A percentile compares a stretch with the other conserved stretches of the same genome.
Evolutionary conservation across 176 grass and related monocot genomes (phyloP).

Genomic region (Pontederia crassipes): DNA sequence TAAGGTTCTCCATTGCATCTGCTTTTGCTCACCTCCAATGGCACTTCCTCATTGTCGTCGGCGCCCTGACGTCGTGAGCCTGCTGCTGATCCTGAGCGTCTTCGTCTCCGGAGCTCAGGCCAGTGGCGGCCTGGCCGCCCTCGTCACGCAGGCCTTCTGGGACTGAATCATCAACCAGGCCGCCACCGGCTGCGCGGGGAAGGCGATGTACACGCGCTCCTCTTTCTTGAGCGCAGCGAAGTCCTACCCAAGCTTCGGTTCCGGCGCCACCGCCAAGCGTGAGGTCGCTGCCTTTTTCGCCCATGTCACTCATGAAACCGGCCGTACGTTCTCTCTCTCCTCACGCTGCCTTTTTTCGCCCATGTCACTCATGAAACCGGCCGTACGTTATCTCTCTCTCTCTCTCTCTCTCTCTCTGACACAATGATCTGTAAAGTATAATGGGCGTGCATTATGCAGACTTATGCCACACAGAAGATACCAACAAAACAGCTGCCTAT

Average conservation of each 20-base stretch:
- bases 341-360: constrained; percentile 71
- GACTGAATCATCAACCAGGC: constrained; percentile 9
- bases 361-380: constrained; percentile 64
- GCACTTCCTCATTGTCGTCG: too few species aligned
- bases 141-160: constrained; percentile 13
- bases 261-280: constrained; percentile 50
- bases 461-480: constrained; percentile 96
- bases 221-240: constrained; percentile 44
- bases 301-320: constrained; percentile 46
- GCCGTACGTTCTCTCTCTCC: not conserved
- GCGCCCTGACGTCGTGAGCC: too few species aligned
- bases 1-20: too few species aligned
- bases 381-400: constrained; percentile 29
- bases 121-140: not conserved
- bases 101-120: not conserved
- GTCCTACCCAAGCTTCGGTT: constrained; percentile 38
- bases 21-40: too few species aligned
- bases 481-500: constrained; percentile 56
- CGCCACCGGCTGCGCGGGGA: constrained; percentile 26
- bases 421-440: not conserved
- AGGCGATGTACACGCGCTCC: constrained; percentile 54
- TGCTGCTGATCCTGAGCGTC: not conserved
- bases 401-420: not conserved
- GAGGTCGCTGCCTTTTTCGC: constrained; percentile 86
- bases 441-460: constrained; percentile 18